Evolutionary conservation across 352 stramenopile genomes (phyloP).

Genomic region (Globisporangium irregulare): DNA sequence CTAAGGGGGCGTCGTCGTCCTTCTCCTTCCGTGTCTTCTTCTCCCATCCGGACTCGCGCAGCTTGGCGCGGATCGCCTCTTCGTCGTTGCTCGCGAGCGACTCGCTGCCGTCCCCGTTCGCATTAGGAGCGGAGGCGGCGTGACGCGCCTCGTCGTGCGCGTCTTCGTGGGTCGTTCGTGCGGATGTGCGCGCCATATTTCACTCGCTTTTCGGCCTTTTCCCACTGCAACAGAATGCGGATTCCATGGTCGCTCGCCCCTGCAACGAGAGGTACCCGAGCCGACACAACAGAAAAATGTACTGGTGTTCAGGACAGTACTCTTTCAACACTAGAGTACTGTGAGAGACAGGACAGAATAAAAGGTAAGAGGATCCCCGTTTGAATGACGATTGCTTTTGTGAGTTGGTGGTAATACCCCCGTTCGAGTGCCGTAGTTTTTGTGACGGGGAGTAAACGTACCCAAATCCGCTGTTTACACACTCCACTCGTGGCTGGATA

Average conservation of each 20-base stretch:
- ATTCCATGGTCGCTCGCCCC: constrained; percentile 1
- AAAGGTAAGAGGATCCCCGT: not conserved
- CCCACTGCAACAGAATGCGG: constrained; percentile 6
- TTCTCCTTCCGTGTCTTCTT: constrained; percentile 38
- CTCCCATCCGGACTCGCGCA: constrained; percentile 68
- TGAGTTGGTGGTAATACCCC: not conserved
- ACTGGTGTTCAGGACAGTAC: not conserved
- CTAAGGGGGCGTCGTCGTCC: constrained; percentile 17
- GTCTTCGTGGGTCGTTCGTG: constrained; percentile 7
- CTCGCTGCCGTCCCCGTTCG: not conserved
- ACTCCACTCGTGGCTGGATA: not conserved
- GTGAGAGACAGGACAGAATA: not conserved
- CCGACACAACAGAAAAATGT: not conserved
- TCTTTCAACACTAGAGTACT: not conserved
- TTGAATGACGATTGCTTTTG: not conserved
- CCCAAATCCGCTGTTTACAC: not conserved
- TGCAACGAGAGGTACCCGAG: not conserved
- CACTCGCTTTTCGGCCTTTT: constrained; percentile 1
- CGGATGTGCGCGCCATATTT: constrained; percentile 11
- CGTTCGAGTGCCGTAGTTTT: not conserved
- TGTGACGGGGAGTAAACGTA: not conserved
- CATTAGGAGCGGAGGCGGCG: not conserved
- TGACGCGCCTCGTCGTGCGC: constrained; percentile 9
- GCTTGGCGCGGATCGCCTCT: constrained; percentile 67
- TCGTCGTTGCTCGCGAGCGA: constrained; percentile 41